Evolutionary conservation across 225 moss, liverwort and hornwort genomes (phyloP).

Genomic region (Lunularia cruciata): DNA sequence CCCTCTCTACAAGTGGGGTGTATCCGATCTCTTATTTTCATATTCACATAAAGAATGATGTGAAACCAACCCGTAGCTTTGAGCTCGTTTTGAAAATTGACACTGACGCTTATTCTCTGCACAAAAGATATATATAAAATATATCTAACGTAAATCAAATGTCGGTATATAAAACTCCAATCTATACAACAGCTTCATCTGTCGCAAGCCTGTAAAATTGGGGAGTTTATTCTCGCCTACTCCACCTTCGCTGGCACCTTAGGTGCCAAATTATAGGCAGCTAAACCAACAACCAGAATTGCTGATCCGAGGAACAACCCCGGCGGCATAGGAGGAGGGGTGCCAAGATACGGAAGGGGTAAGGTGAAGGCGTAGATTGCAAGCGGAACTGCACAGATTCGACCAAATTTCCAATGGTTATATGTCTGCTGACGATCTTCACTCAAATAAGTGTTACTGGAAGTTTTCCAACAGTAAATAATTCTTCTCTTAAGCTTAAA

Average conservation of each 20-base stretch:
- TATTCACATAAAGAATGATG: constrained; percentile 6
- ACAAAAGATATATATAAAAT: too few species aligned
- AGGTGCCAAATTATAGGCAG: constrained; percentile 50
- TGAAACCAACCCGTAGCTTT: not conserved
- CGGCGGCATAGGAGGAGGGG: constrained; percentile 68
- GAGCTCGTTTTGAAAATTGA: not conserved
- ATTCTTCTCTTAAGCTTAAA: too few species aligned
- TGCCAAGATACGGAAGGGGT: constrained; percentile 72
- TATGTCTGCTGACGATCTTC: not conserved
- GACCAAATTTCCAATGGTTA: not conserved
- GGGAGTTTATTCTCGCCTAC: not conserved
- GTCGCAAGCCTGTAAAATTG: not conserved
- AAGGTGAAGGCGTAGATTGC: constrained; percentile 82
- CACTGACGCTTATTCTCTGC: not conserved
- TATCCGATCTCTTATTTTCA: not conserved
- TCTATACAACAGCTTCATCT: not conserved
- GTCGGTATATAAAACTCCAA: not conserved
- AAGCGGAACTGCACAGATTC: constrained; percentile 63
- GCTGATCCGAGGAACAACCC: constrained; percentile 63
- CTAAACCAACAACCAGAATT: constrained; percentile 68
- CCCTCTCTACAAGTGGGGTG: not conserved
- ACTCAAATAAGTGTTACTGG: too few species aligned
- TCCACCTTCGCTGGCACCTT: constrained; percentile 27
- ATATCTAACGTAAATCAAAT: too few species aligned
- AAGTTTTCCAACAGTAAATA: too few species aligned